Percentiles rank a stretch among this genome's conserved stretches.
Conservation (phyloP, 495 filamentous ascomycete species). For the Bacidia gigantensis region DNA sequence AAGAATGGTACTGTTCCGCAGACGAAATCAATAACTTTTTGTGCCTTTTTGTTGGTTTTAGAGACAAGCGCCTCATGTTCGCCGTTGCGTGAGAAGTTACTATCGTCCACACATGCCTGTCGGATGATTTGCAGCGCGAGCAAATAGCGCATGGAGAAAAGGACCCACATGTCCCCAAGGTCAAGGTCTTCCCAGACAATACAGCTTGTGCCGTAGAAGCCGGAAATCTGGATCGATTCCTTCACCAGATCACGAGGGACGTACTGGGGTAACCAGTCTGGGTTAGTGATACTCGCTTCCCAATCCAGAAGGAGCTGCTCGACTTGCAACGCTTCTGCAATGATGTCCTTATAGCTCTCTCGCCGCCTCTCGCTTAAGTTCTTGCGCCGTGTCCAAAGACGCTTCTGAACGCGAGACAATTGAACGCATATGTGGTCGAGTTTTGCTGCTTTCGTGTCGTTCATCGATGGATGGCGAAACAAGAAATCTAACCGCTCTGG, state of each 20-base stretch:
- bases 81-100: not conserved
- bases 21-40: slow-evolving; percentile 5
- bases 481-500: slow-evolving; percentile 6
- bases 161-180: slow-evolving; percentile 5
- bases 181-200: slow-evolving; percentile 6
- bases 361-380: not conserved
- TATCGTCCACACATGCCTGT: slow-evolving; percentile 10
- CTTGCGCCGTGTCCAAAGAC: slow-evolving; percentile 3
- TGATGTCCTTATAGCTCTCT: slow-evolving; percentile 3
- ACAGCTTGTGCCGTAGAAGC: slow-evolving; percentile 11
- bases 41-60: slow-evolving; percentile 2
- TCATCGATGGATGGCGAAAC: slow-evolving; percentile 5
- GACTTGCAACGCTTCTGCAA: slow-evolving; percentile 2
- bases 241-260: slow-evolving; percentile 2
- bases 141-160: slow-evolving; percentile 10
- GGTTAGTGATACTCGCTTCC: slow-evolving; percentile 8
- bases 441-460: slow-evolving; percentile 9
- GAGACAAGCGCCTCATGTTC: slow-evolving; percentile 3
- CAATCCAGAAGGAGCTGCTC: slow-evolving; percentile 5
- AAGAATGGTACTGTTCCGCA: slow-evolving; percentile 10
- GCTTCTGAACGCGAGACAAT: slow-evolving; percentile 8
- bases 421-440: slow-evolving; percentile 6
- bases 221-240: slow-evolving; percentile 8
- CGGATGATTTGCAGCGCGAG: slow-evolving; percentile 11
- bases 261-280: slow-evolving; percentile 8